These are phyloP conservation scores for Eucalyptus coolabah DNA, from an alignment of 345 rosid species.

Conservation along the genomic window DNA sequence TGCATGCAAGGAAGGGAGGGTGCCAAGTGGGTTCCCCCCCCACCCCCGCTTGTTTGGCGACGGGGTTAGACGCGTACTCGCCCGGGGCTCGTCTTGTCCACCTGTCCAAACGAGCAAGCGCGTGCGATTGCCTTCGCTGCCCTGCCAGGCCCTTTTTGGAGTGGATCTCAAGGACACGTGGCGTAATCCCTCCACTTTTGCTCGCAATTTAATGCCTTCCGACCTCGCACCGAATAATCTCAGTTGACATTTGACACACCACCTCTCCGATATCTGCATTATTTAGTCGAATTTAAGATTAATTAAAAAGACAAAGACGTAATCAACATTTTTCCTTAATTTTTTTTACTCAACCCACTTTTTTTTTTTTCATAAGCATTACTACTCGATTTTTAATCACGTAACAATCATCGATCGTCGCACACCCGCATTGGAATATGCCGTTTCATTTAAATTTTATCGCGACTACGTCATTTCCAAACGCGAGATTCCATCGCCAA, in stretches of 20 bases:
- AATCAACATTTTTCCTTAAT: not conserved
- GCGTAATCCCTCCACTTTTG: not conserved
- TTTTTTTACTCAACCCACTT: not conserved
- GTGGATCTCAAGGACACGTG: not conserved
- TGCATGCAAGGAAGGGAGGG: not conserved
- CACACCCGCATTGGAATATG: fast-evolving
- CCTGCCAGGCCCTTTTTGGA: fast-evolving
- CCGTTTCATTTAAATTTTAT: not conserved
- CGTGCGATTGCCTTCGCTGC: not conserved
- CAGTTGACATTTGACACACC: not conserved
- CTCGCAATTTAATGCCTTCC: not conserved
- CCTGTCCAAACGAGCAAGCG: not conserved
- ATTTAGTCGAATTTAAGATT: not conserved
- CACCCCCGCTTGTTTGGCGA: not conserved
- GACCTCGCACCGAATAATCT: not conserved
- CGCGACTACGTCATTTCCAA: fast-evolving
- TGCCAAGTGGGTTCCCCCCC: not conserved
- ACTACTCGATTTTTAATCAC: no score
- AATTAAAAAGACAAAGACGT: not conserved
- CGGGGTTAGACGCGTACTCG: not conserved
- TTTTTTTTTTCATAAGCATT: no score
- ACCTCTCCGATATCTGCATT: fast-evolving
- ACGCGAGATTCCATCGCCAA: fast-evolving
- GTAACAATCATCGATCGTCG: no score
- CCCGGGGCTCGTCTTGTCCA: not conserved